phyloP scores from a whole-genome alignment of 441 rosid genomes.

The Geranium incanum region DNA sequence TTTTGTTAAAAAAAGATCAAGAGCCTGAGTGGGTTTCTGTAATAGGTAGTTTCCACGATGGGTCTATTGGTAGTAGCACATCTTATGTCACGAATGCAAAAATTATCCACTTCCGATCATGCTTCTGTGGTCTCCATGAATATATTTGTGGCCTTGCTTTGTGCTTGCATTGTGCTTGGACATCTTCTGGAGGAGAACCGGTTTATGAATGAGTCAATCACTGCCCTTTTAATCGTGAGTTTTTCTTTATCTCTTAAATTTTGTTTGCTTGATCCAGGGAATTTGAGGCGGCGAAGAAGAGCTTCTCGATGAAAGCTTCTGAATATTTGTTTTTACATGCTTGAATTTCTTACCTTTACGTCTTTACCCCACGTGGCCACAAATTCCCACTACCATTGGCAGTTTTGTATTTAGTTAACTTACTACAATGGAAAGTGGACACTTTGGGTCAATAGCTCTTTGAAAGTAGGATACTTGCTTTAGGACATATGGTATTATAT shows the following conservation, averaged over 20 bases:
- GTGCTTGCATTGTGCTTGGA: conserved; percentile 39
- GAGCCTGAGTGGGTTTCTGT: not conserved
- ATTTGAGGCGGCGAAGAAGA: not conserved
- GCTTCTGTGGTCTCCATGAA: conserved; percentile 27
- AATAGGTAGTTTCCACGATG: not conserved
- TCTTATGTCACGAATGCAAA: not conserved
- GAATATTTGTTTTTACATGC: not conserved
- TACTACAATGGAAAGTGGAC: not conserved
- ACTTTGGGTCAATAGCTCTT: not conserved
- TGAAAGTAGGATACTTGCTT: not conserved
- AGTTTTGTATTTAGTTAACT: not conserved
- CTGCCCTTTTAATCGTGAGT: conserved; percentile 34
- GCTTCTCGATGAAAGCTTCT: not conserved
- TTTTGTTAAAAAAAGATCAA: not conserved
- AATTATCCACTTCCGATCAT: conserved; percentile 10
- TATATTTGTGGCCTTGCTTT: conserved; percentile 34
- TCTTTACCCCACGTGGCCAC: not conserved
- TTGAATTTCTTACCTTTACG: not conserved
- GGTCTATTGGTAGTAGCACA: not conserved
- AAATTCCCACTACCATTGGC: not conserved
- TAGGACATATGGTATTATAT: not conserved
- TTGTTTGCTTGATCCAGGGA: not conserved
- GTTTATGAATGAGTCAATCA: conserved; percentile 36
- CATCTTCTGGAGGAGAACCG: conserved; percentile 32
- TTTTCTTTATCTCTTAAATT: conserved; percentile 1